Base-by-base conservation (phyloP, 345 rosid species). In the Crucihimalaya himalaica region DNA sequence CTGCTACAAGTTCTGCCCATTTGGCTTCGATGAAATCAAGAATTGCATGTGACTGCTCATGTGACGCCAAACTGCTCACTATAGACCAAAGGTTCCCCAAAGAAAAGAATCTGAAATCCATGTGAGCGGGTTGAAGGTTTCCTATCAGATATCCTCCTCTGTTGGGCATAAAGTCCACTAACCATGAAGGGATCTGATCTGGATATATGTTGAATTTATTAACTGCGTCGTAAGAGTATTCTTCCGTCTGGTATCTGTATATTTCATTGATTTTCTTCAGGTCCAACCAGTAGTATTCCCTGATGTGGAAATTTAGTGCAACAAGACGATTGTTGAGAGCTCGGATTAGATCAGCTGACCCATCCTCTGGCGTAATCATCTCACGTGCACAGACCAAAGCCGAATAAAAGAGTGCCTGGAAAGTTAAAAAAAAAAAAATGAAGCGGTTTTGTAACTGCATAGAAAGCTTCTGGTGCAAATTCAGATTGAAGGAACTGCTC, bases 61-160 rank as follows among this genome's bases (percentile, higher is more conserved):
- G 27, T 6, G 93, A 84, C 39, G 95, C 90, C 45, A 90, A 91
- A 68, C 91, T 78, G 70, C 97, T 78, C 6, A 87, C 82, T 59
- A 92, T 70, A 27, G 97, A 87, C 98, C 97, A 92, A 28, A 92
- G 78, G 60, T 92, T 92, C 62, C 98, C 97, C 46, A 92, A 85
- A 60, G 98, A 83, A 81, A 92, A 92, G 86, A 92, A 88, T 66
- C 95, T 88, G 83, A 92, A 92, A 74, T 92, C 97, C 98, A 92
- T 92, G 80, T 90, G 96, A 35, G 97, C 98, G 0, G 98, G 98
- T 78, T 92, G 98, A 82, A 89, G 86, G 70, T 92, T 92, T 71
- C 98, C 96, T 40, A 92, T 84, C 76, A 90, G 75, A 72, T 90
- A 88, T 11, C 98, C 97, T 63, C 98, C 98, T 69, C 66, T 81